Evolutionary conservation across 2,329 filamentous ascomycete species (phyloP).

Genomic region (Cylindrodendrum hubeiense): DNA sequence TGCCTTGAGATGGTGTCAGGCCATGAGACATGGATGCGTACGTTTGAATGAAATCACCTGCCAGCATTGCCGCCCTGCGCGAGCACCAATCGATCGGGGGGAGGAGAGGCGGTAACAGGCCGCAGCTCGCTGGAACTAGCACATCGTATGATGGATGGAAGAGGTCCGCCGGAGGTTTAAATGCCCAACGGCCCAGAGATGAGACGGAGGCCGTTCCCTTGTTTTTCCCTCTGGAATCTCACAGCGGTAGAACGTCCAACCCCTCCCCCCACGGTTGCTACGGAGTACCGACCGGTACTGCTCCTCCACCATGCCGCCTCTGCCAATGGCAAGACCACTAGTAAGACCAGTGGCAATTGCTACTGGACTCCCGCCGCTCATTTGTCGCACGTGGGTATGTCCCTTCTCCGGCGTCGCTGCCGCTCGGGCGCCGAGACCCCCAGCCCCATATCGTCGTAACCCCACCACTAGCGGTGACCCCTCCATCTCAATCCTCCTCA

Average conservation of each 20-base stretch:
- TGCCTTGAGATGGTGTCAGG: not conserved
- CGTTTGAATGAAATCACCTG: not conserved
- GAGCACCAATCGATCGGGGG: too few species aligned
- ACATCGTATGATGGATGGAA: not conserved
- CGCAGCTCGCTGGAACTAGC: not conserved
- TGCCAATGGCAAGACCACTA: conserved; percentile 21
- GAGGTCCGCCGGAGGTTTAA: not conserved
- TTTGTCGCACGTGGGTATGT: conserved; percentile 40
- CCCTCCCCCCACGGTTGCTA: not conserved
- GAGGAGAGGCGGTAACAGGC: too few species aligned
- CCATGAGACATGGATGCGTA: too few species aligned
- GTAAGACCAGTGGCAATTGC: conserved; percentile 21
- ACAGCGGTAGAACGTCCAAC: not conserved
- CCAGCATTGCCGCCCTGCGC: too few species aligned
- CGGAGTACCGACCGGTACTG: too few species aligned
- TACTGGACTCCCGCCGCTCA: conserved; percentile 25
- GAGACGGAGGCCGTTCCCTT: not conserved
- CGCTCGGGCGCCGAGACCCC: conserved; percentile 38
- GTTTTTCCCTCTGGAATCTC: not conserved
- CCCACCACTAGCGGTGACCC: conserved; percentile 34
- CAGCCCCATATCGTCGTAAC: conserved; percentile 37
- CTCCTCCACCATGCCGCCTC: conserved; percentile 4
- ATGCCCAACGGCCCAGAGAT: not conserved
- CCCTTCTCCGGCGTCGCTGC: conserved; percentile 38
- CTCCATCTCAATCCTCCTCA: conserved; percentile 42